These are phyloP conservation scores for Calonectria multiphialidica DNA, from an alignment of 2,329 filamentous ascomycete species.

Conservation along the genomic window DNA sequence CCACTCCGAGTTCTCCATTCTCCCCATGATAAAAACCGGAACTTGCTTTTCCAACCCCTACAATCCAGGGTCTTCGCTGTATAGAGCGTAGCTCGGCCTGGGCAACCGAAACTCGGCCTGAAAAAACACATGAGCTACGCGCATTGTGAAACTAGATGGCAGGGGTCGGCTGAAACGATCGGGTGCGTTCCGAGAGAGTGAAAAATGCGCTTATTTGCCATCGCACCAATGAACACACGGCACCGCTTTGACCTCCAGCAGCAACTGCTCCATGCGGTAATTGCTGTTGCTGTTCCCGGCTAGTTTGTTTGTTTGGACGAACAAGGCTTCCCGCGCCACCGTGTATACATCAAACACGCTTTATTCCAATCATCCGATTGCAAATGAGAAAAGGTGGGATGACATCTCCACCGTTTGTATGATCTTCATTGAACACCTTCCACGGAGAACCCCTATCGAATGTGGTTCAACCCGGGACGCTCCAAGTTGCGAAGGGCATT, in stretches of 20 bases:
- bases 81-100: background rate
- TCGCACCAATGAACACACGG: background rate
- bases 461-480: background rate
- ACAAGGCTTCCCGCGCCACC: background rate
- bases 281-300: background rate
- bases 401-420: background rate
- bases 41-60: background rate
- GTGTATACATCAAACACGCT: background rate
- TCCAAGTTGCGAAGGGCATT: background rate
- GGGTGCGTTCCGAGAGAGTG: background rate
- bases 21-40: background rate
- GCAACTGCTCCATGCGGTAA: background rate
- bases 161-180: background rate
- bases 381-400: background rate
- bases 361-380: background rate
- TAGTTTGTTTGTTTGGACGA: background rate
- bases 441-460: background rate
- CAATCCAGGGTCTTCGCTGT: background rate
- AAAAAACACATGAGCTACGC: background rate
- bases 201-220: background rate
- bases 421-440: background rate
- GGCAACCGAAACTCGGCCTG: background rate
- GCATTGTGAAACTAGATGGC: background rate
- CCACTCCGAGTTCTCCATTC: background rate
- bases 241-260: background rate